Conservation (phyloP, 2,329 filamentous ascomycete genomes). For the Aureobasidium uvarum region DNA sequence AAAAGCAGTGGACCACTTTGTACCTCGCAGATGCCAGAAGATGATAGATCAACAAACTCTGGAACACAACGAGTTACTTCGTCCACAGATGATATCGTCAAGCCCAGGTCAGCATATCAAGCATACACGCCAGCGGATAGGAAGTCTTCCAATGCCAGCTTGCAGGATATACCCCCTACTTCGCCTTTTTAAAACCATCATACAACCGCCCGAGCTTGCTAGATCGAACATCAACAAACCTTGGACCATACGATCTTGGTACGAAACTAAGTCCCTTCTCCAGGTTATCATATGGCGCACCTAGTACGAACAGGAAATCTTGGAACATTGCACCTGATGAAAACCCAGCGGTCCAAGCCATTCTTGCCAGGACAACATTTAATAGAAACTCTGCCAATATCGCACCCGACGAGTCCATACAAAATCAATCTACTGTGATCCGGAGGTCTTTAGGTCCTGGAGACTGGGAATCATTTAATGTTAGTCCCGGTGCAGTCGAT, state of each 20-base stretch:
- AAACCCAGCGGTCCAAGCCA: not conserved
- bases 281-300: not conserved
- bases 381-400: not conserved
- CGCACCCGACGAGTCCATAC: not conserved
- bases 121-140: conserved; percentile 13
- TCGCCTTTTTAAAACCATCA: conserved; percentile 17
- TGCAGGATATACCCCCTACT: not conserved
- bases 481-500: not conserved
- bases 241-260: not conserved
- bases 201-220: not conserved
- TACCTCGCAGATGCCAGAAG: not conserved
- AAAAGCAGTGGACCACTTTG: not conserved
- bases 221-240: conserved; percentile 1
- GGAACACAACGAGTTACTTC: not conserved
- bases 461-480: not conserved
- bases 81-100: not conserved
- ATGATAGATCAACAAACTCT: not conserved
- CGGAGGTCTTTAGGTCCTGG: not conserved
- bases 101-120: conserved; percentile 3
- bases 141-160: conserved; percentile 5
- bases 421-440: not conserved
- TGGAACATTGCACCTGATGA: not conserved
- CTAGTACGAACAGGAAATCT: not conserved
- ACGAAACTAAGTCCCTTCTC: not conserved
- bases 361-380: not conserved